Evolutionary conservation across 148 eudicot genomes (phyloP).

Genomic region (Linanthus parryae): DNA sequence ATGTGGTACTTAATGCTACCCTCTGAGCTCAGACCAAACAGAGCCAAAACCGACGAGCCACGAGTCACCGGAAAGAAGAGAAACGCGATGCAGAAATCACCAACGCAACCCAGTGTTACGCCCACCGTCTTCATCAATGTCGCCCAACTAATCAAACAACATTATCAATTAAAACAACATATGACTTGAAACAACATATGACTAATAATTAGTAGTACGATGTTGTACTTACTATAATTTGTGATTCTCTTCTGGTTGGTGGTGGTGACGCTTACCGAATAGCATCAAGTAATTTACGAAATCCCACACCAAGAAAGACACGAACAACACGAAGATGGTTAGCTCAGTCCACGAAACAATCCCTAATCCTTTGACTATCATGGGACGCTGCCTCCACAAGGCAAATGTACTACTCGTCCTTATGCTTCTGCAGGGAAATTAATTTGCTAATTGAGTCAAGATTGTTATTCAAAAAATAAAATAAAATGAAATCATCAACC

Average conservation of each 20-base stretch:
- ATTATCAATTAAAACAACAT: background rate
- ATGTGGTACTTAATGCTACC: constrained; percentile 13
- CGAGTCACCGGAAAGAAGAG: constrained; percentile 7
- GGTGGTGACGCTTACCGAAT: background rate
- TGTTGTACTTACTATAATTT: constrained; percentile 4
- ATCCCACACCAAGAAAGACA: constrained; percentile 1
- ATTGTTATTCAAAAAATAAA: no score
- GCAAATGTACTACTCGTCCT: no score
- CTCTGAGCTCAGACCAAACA: constrained; percentile 10
- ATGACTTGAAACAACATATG: background rate
- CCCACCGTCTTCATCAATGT: constrained; percentile 1
- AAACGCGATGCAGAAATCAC: constrained; percentile 6
- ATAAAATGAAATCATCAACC: no score
- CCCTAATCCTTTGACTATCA: constrained; percentile 8
- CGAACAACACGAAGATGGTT: background rate
- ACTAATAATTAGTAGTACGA: background rate
- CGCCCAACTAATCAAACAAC: background rate
- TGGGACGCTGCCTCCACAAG: constrained; percentile 1
- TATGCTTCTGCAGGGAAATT: no score
- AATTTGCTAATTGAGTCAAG: no score
- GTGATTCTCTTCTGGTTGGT: background rate
- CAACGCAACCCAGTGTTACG: constrained; percentile 1
- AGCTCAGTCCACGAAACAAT: constrained; percentile 3
- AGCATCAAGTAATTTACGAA: background rate
- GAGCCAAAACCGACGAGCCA: constrained; percentile 3